These are phyloP conservation scores for Cercospora citrullina DNA, from an alignment of 2,329 filamentous ascomycete species.

Conservation along the genomic window DNA sequence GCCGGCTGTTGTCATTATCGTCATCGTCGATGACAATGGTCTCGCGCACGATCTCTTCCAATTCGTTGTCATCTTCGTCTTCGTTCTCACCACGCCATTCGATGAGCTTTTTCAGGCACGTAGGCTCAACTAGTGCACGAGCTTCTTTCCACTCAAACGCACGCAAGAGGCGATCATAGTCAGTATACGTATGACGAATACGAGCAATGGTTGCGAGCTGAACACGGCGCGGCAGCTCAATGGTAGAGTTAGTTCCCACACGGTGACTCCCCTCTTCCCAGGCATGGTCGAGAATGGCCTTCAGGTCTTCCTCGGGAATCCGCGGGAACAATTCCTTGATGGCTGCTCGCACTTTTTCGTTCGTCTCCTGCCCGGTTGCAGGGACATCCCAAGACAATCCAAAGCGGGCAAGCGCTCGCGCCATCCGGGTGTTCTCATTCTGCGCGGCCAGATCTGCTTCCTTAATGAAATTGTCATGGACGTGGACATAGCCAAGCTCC, in stretches of 20 bases:
- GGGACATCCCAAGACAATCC: constrained; percentile 26
- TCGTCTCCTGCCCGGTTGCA: constrained; percentile 39
- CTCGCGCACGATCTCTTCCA: constrained; percentile 64
- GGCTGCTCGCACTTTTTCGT: constrained; percentile 57
- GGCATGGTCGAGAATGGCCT: constrained; percentile 60
- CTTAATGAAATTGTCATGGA: constrained; percentile 32
- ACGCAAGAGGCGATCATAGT: constrained; percentile 61
- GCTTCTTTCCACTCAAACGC: constrained; percentile 55
- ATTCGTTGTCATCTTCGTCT: constrained; percentile 47
- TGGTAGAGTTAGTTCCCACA: constrained; percentile 57
- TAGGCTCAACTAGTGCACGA: constrained; percentile 55
- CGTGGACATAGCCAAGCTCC: constrained; percentile 50
- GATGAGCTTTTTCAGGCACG: constrained; percentile 57
- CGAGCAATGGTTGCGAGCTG: constrained; percentile 63
- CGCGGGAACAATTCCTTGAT: constrained; percentile 64
- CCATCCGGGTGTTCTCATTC: constrained; percentile 33
- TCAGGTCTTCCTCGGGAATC: constrained; percentile 59
- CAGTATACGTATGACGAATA: constrained; percentile 62
- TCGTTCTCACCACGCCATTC: constrained; percentile 64
- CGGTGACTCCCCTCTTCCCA: constrained; percentile 60
- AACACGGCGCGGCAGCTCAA: constrained; percentile 58
- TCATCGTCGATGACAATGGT: constrained; percentile 65
- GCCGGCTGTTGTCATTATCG: constrained; percentile 46
- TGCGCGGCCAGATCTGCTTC: constrained; percentile 29
- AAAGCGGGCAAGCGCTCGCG: constrained; percentile 41